Conservation (phyloP, 768 basidiomycete species). For the Mrakia gelida region DNA sequence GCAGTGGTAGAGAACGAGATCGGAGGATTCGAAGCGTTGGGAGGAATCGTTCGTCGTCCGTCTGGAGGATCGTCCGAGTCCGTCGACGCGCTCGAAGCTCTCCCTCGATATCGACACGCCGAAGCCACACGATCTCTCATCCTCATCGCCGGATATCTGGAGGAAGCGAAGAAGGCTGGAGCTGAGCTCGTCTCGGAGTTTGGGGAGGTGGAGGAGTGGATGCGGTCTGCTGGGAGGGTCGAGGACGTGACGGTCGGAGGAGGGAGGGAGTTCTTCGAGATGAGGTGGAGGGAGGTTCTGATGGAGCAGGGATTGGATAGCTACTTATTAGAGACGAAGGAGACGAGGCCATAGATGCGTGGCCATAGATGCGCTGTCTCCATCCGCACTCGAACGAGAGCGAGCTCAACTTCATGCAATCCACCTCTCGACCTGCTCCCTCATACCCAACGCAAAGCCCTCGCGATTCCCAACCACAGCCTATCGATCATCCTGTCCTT, state of each 20-base stretch:
- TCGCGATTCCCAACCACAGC: background rate
- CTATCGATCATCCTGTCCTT: background rate
- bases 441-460: background rate
- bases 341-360: background rate
- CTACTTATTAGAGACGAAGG: background rate
- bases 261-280: background rate
- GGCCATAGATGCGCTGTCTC: background rate
- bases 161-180: background rate
- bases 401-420: background rate
- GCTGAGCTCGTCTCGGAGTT: background rate
- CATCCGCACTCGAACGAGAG: background rate
- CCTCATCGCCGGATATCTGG: background rate
- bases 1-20: constrained; percentile 14
- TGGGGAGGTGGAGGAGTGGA: background rate
- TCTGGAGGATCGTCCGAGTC: background rate
- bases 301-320: background rate
- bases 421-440: background rate
- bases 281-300: constrained; percentile 2
- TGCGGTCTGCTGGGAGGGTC: background rate
- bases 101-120: constrained; percentile 14
- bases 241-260: background rate
- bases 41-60: background rate
- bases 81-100: background rate
- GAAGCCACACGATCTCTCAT: constrained; percentile 14
- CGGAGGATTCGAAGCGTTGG: constrained; percentile 4